Evolutionary conservation across 352 stramenopile genomes (phyloP).

Genomic region (Globisporangium okanoganense): DNA sequence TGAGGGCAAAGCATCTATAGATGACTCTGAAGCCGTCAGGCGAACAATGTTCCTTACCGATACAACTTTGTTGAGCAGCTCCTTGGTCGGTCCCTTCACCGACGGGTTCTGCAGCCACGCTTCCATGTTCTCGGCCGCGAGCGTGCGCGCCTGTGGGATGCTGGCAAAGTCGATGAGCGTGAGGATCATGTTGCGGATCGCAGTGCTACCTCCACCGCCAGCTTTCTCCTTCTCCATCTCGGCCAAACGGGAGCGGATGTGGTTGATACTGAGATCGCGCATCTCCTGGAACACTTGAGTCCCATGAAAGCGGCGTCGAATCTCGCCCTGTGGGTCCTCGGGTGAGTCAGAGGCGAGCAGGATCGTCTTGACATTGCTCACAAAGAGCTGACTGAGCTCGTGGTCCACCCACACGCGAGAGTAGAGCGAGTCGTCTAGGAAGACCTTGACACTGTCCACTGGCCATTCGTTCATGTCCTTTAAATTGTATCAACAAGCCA

Average conservation of each 20-base stretch:
- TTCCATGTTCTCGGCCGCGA: constrained; percentile 77
- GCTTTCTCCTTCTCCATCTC: constrained; percentile 71
- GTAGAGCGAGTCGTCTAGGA: constrained; percentile 80
- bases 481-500: constrained; percentile 13
- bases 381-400: constrained; percentile 73
- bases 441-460: constrained; percentile 84
- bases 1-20: background rate
- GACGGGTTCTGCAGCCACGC: constrained; percentile 77
- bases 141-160: constrained; percentile 52
- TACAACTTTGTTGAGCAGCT: constrained; percentile 73
- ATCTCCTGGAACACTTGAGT: constrained; percentile 40
- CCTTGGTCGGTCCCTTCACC: constrained; percentile 64
- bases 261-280: constrained; percentile 61
- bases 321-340: constrained; percentile 10
- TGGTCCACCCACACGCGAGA: constrained; percentile 83
- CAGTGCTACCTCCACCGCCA: constrained; percentile 36
- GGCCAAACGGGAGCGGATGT: constrained; percentile 53
- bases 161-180: constrained; percentile 63
- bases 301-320: constrained; percentile 45
- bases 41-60: constrained; percentile 16
- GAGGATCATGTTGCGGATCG: constrained; percentile 72
- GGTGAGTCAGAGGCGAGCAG: constrained; percentile 20
- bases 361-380: constrained; percentile 77
- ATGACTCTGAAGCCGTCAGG: background rate
- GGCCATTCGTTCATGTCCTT: constrained; percentile 55